Percentiles rank a stretch among this genome's conserved stretches.
phyloP scores from a whole-genome alignment of 192 early-diverging fungal genomes.

The Coemansia sp. region DNA sequence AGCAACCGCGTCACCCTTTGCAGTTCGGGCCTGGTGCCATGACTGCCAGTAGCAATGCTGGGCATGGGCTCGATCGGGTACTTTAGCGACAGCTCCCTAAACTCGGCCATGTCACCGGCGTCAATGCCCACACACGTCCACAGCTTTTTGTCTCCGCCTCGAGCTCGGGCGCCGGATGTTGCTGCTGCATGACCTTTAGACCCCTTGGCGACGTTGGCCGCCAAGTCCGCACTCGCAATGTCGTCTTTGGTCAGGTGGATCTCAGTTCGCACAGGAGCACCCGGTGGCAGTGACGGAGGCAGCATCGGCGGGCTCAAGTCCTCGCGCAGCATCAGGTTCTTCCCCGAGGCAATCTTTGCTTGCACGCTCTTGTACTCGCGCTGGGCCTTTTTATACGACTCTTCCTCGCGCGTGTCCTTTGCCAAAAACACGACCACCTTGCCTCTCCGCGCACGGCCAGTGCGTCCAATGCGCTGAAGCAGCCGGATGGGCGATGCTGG shows the following conservation, averaged over 20 bases:
- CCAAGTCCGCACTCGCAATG: conserved; percentile 1
- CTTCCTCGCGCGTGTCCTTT: conserved; percentile 53
- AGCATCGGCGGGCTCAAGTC: conserved; percentile 55
- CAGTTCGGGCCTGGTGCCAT: neutral
- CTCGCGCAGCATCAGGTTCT: conserved; percentile 28
- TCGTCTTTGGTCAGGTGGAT: conserved; percentile 37
- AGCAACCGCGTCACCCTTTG: conserved; percentile 26
- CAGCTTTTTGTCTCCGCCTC: neutral
- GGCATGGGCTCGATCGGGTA: conserved; percentile 12
- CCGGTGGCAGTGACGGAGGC: conserved; percentile 32
- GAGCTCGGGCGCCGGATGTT: neutral
- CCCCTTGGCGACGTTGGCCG: neutral
- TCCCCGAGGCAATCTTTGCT: conserved; percentile 41
- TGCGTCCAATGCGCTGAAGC: conserved; percentile 56
- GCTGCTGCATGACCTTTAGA: conserved; percentile 5
- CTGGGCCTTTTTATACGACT: conserved; percentile 54
- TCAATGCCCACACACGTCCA: conserved; percentile 18
- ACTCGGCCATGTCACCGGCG: conserved; percentile 18
- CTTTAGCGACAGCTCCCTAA: conserved; percentile 27
- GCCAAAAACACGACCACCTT: conserved; percentile 54
- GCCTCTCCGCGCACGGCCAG: conserved; percentile 52
- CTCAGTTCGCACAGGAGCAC: conserved; percentile 25
- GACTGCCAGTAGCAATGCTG: neutral
- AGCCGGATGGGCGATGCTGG: conserved; percentile 54
- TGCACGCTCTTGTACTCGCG: conserved; percentile 56